These are phyloP conservation scores for Fusarium illudens DNA, from an alignment of 2,329 filamentous ascomycete species.

Conservation along the genomic window DNA sequence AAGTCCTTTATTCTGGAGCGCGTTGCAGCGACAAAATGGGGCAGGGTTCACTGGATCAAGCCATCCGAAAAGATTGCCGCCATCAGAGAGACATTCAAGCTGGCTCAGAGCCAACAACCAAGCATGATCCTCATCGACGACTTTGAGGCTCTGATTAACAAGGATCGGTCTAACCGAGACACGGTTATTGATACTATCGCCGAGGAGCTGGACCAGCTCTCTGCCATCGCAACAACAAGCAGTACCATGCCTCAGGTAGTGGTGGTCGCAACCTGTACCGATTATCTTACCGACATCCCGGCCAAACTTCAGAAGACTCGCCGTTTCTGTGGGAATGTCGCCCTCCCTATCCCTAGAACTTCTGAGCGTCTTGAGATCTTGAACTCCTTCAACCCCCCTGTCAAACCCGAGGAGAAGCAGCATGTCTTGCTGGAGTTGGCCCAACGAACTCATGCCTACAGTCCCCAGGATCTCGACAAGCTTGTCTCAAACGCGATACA, in stretches of 20 bases:
- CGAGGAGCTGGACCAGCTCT: constrained; percentile 65
- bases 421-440: constrained; percentile 68
- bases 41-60: constrained; percentile 69
- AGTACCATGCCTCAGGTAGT: constrained; percentile 65
- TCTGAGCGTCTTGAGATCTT: constrained; percentile 78
- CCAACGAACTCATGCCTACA: constrained; percentile 86
- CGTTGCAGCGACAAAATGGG: constrained; percentile 75
- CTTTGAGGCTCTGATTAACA: constrained; percentile 74
- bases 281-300: constrained; percentile 77
- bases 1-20: constrained; percentile 79
- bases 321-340: constrained; percentile 73
- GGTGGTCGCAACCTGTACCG: constrained; percentile 76
- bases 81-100: constrained; percentile 74
- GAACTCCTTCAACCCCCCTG: constrained; percentile 61
- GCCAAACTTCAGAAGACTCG: constrained; percentile 69
- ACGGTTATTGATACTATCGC: constrained; percentile 61
- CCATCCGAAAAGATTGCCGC: constrained; percentile 63
- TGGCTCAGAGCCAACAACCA: constrained; percentile 73
- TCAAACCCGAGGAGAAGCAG: constrained; percentile 59
- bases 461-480: constrained; percentile 76
- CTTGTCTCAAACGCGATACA: constrained; percentile 58
- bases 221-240: constrained; percentile 48
- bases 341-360: constrained; percentile 80
- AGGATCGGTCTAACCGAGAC: constrained; percentile 61
- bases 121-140: constrained; percentile 83